Evolutionary conservation across 2,329 filamentous ascomycete genomes (phyloP), one percentile per base, ranked within the genome.

Genomic region (Fusarium pseudonygamai): DNA sequence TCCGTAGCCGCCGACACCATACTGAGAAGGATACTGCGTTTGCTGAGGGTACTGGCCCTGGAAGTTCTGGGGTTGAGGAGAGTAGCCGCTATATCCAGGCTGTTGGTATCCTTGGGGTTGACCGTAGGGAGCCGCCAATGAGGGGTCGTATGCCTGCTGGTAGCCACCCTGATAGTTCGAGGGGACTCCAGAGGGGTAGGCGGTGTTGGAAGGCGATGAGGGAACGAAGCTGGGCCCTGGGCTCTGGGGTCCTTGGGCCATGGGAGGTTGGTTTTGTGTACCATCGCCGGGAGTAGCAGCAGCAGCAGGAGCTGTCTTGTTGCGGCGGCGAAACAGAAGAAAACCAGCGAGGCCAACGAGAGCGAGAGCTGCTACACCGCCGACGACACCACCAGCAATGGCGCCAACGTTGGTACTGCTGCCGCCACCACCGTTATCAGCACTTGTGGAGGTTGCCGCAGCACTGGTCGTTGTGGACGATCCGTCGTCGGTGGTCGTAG

Each of bases 361-460:
- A 6, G 78, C 82, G 26, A 87, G 72, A 20, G 75, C 81, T 1
- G 77, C 82, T 7, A 86, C 81, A 18, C 86, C 86, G n/a, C 85
- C 85, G 15, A 87, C 83, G 7, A 82, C 80, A 32, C 85, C 85
- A 16, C 86, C 86, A 13, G 79, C 84, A 47, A 88, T 87, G 22
- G 85, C 81, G 10, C 84, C 86, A 16, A 83, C 76, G 57, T 80
- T 79, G 12, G 79, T 76, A 56, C 79, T 79, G 18, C 79, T 76
- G 2, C 64, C 63, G 52, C 34, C 49, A 46, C 37, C 50, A 6
- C 49, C 45, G 43, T 81, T 82, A 11, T 77, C 78, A 46, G 83
- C 76, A 14, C 79, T 53, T 22, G 64, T 43, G 15, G 64, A 59
- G 15, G 69, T 24, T 24, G 64, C 49, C 18, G 65, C 61, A 59